phyloP scores from a whole-genome alignment of 352 stramenopile species.

The Phytophthora constricta region DNA sequence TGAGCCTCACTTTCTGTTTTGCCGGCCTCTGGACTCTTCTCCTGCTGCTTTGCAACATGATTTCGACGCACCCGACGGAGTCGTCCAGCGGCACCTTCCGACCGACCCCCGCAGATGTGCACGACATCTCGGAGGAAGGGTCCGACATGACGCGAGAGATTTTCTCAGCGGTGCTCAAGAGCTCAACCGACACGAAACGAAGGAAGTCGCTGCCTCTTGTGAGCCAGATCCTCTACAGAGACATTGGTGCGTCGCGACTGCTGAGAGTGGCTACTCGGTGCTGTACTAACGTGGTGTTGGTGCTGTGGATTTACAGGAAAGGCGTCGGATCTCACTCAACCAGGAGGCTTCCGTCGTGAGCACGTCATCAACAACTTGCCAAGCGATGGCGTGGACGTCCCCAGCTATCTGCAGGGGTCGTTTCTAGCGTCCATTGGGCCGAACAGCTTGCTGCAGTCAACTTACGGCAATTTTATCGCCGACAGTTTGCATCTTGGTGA shows the following conservation, averaged over 20 bases:
- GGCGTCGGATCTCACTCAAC: constrained; percentile 51
- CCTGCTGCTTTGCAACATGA: constrained; percentile 5
- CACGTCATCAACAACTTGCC: constrained; percentile 47
- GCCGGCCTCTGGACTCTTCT: background rate
- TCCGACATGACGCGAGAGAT: constrained; percentile 68
- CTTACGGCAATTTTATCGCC: constrained; percentile 51
- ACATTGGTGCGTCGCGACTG: constrained; percentile 39
- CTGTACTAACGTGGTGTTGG: background rate
- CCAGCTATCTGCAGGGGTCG: constrained; percentile 40
- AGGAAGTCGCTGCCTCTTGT: constrained; percentile 52
- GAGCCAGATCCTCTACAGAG: constrained; percentile 58
- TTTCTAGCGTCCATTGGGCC: constrained; percentile 46
- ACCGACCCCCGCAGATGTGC: constrained; percentile 38
- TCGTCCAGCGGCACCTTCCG: constrained; percentile 19
- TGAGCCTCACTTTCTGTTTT: background rate
- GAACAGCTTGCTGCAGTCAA: constrained; percentile 42
- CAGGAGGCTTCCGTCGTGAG: constrained; percentile 55
- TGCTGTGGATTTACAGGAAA: constrained; percentile 26
- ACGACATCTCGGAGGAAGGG: constrained; percentile 54
- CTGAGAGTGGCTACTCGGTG: too few relatives aligned
- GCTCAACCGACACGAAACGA: constrained; percentile 30
- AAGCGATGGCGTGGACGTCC: constrained; percentile 15
- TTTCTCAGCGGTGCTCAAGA: constrained; percentile 52
- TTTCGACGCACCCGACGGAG: constrained; percentile 16
- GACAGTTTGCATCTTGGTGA: constrained; percentile 48